These are phyloP conservation scores for Cutaneotrichosporon dermatis DNA, from an alignment of 1,284 basidiomycete genomes.

Conservation along the genomic window DNA sequence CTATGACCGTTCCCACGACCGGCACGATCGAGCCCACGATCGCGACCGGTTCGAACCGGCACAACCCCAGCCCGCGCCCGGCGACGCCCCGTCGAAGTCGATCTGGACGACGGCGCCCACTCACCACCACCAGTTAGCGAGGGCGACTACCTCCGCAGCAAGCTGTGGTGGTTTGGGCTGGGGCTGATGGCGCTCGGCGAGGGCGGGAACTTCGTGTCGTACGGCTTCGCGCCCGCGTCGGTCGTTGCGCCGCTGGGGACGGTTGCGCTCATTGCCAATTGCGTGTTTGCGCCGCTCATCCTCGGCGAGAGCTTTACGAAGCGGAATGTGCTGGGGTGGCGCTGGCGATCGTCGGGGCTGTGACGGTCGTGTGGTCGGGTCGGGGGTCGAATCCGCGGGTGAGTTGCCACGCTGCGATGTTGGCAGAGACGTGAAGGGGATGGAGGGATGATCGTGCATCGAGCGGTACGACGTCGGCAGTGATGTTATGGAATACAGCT, in stretches of 20 bases:
- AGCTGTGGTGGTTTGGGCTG: conserved; percentile 89
- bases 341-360: conserved; percentile 75
- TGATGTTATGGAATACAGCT: too few species aligned
- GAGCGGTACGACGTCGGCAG: too few species aligned
- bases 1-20: not conserved
- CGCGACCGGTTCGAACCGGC: too few species aligned
- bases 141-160: conserved; percentile 69
- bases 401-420: conserved; percentile 23
- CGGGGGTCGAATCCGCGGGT: conserved; percentile 65
- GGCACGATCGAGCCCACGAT: not conserved
- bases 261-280: conserved; percentile 85
- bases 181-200: conserved; percentile 87
- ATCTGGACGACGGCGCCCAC: not conserved
- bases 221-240: conserved; percentile 86
- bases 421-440: not conserved
- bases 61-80: not conserved
- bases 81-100: not conserved
- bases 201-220: conserved; percentile 83
- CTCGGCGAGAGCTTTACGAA: conserved; percentile 53
- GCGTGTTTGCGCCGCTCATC: conserved; percentile 84
- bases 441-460: not conserved
- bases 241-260: conserved; percentile 95
- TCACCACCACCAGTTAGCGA: conserved; percentile 19
- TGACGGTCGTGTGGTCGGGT: conserved; percentile 83
- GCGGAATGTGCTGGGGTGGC: conserved; percentile 81